These are phyloP conservation scores for Epichloe brachyelytri DNA, from an alignment of 2,329 filamentous ascomycete genomes.

Conservation along the genomic window DNA sequence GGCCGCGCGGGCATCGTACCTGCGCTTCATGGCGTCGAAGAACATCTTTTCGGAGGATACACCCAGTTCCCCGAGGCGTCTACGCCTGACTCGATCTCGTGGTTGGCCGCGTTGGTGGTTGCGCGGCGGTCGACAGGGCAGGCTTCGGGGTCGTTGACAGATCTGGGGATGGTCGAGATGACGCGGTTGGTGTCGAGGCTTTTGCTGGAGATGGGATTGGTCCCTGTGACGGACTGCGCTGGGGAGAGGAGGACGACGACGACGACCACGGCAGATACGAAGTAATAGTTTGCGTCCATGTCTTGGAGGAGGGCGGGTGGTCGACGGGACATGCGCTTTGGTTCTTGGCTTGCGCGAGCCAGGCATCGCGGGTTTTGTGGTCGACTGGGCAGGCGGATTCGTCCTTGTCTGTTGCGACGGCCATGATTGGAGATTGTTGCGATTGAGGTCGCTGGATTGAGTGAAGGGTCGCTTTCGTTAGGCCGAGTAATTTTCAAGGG, in stretches of 20 bases:
- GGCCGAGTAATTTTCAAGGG: too few relatives aligned
- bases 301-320: constrained; percentile 20
- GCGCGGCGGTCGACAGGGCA: constrained; percentile 28
- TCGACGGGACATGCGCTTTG: constrained; percentile 22
- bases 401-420: constrained; percentile 8
- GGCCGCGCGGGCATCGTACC: constrained; percentile 52
- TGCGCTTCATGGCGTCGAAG: constrained; percentile 91
- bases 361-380: constrained; percentile 75
- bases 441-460: background rate
- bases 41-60: constrained; percentile 94
- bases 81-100: constrained; percentile 63
- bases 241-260: constrained; percentile 12
- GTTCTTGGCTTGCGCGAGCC: constrained; percentile 55
- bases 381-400: constrained; percentile 66
- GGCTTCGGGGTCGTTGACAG: constrained; percentile 23
- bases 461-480: background rate
- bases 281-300: constrained; percentile 31
- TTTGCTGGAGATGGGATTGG: constrained; percentile 6
- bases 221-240: constrained; percentile 8
- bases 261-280: constrained; percentile 30
- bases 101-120: constrained; percentile 61
- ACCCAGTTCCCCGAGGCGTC: constrained; percentile 82
- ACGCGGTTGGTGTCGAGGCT: constrained; percentile 54
- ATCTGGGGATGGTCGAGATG: constrained; percentile 67
- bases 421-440: background rate